phyloP scores from a whole-genome alignment of 306 rosid genomes.

The Cajanus cajan region DNA sequence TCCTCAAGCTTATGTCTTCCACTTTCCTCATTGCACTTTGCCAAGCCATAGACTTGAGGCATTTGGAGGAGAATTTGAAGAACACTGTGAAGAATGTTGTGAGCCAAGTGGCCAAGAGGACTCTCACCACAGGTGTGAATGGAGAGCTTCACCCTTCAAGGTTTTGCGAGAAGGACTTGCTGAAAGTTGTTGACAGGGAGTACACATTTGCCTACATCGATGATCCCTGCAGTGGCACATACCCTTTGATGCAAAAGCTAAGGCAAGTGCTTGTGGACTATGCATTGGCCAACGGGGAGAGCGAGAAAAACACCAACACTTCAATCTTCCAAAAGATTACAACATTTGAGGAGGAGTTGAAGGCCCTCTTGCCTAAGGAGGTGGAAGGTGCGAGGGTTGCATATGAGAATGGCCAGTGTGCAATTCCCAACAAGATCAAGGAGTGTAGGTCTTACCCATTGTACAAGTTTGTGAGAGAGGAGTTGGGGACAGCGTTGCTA shows the following conservation, averaged over 20 bases:
- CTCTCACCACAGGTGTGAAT: conserved; percentile 58
- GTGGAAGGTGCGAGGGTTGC: conserved; percentile 64
- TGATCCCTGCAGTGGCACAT: conserved; percentile 71
- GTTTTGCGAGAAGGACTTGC: conserved; percentile 78
- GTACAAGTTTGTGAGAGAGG: conserved; percentile 80
- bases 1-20: conserved; percentile 80
- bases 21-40: conserved; percentile 77
- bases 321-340: conserved; percentile 85
- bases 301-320: conserved; percentile 57
- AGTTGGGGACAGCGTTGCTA: conserved; percentile 54
- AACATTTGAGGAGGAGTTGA: conserved; percentile 73
- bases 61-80: conserved; percentile 86
- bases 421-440: conserved; percentile 56
- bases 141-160: conserved; percentile 88
- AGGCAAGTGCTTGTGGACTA: conserved; percentile 78
- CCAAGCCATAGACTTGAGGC: conserved; percentile 89
- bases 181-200: conserved; percentile 79
- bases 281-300: conserved; percentile 57
- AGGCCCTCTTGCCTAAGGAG: conserved; percentile 67
- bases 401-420: conserved; percentile 50
- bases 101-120: conserved; percentile 75
- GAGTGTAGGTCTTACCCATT: conserved; percentile 84
- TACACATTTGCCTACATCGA: conserved; percentile 64
- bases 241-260: conserved; percentile 85
- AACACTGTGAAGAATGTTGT: conserved; percentile 61